Evolutionary conservation across 805 yeast genomes (phyloP).

Genomic region (Wickerhamomyces queroliae): DNA sequence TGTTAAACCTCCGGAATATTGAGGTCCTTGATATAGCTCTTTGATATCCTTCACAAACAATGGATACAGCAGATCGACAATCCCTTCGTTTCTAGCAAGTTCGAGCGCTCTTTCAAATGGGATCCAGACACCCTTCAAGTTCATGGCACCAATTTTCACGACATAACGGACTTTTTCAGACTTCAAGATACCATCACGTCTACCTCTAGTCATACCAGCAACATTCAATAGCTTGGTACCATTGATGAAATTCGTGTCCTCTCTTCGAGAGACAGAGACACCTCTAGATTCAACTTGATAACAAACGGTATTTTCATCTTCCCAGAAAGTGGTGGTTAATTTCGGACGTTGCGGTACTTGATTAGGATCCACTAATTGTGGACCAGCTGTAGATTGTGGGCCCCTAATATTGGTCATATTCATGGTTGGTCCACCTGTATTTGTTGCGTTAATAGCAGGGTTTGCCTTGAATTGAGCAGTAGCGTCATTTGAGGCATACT

Average conservation of each 20-base stretch:
- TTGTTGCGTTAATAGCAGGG: background rate
- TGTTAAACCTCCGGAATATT: slow-evolving; percentile 24
- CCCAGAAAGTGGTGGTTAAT: slow-evolving; percentile 73
- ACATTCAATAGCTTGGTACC: slow-evolving; percentile 66
- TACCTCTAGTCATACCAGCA: slow-evolving; percentile 69
- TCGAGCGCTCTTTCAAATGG: slow-evolving; percentile 68
- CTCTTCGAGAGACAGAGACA: slow-evolving; percentile 61
- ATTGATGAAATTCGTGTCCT: slow-evolving; percentile 68
- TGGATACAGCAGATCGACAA: slow-evolving; percentile 52
- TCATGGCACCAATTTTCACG: slow-evolving; percentile 73
- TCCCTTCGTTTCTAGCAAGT: slow-evolving; percentile 64
- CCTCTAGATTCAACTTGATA: slow-evolving; percentile 70
- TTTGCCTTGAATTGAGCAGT: background rate
- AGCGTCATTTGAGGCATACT: slow-evolving; percentile 5
- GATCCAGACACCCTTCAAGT: slow-evolving; percentile 70
- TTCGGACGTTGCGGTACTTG: slow-evolving; percentile 41
- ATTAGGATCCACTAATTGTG: slow-evolving; percentile 19
- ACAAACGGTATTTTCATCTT: slow-evolving; percentile 65
- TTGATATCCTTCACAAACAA: slow-evolving; percentile 63
- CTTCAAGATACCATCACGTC: slow-evolving; percentile 66
- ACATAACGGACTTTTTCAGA: slow-evolving; percentile 63
- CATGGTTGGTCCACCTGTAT: slow-evolving; percentile 6
- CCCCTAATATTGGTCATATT: slow-evolving; percentile 12
- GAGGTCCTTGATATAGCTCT: slow-evolving; percentile 25
- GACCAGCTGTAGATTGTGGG: slow-evolving; percentile 12